Percentiles rank a stretch among this genome's conserved stretches.
These are phyloP conservation scores for Phytophthora niederhauseri DNA, from an alignment of 352 stramenopile species.

Conservation along the genomic window DNA sequence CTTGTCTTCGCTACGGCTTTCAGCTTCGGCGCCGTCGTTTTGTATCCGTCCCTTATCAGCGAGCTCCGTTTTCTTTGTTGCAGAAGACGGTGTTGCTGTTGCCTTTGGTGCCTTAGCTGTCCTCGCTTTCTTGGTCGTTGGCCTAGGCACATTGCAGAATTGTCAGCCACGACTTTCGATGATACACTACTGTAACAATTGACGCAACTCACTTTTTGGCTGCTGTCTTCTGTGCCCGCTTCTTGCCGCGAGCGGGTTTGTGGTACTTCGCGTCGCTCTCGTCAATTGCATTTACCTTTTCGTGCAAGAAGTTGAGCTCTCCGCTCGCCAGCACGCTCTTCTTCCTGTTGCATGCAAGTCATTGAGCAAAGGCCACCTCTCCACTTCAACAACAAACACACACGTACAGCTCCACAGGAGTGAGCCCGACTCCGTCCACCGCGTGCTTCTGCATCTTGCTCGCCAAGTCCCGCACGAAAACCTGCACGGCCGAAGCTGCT, in stretches of 20 bases:
- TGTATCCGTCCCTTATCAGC: conserved; percentile 8
- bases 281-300: conserved; percentile 60
- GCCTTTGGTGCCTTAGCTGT: conserved; percentile 17
- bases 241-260: conserved; percentile 39
- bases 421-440: conserved; percentile 34
- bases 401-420: conserved; percentile 67
- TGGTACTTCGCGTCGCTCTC: conserved; percentile 69
- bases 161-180: not conserved
- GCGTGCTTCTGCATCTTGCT: conserved; percentile 45
- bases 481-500: conserved; percentile 57
- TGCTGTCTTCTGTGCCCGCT: conserved; percentile 19
- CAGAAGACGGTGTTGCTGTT: not conserved
- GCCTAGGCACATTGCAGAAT: conserved; percentile 14
- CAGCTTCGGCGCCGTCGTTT: not conserved
- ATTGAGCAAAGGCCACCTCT: not conserved
- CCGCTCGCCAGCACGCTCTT: conserved; percentile 47
- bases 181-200: not conserved
- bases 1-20: conserved; percentile 6
- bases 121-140: conserved; percentile 31
- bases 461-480: conserved; percentile 67
- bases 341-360: conserved; percentile 44
- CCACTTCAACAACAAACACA: conserved; percentile 2
- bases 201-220: conserved; percentile 32
- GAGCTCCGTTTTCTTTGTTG: conserved; percentile 9
- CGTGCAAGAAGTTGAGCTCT: conserved; percentile 59